Percentiles rank a stretch among this genome's conserved stretches.
Conservation (phyloP, 495 filamentous ascomycete genomes). For the Penicillium chermesinum region DNA sequence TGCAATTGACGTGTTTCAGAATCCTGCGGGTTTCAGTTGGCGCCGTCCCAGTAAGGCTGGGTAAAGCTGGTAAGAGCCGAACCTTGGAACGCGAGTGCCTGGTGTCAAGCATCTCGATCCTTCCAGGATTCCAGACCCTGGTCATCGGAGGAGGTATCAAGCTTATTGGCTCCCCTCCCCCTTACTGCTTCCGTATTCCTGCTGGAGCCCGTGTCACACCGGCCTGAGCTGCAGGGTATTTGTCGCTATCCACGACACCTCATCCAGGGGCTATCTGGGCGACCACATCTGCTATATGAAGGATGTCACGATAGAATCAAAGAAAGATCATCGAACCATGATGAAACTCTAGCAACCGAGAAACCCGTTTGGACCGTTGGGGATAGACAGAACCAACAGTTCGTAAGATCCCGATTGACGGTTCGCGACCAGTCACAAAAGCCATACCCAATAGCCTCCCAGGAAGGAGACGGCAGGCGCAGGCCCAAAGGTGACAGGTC, state of each 20-base stretch:
- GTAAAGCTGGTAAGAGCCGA: not conserved
- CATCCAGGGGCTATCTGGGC: too few relatives aligned
- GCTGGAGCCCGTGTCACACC: not conserved
- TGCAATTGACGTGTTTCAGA: conserved; percentile 10
- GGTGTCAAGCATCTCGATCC: too few relatives aligned
- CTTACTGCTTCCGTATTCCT: not conserved
- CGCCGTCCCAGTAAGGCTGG: conserved; percentile 11
- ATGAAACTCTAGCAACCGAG: not conserved
- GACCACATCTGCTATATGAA: too few relatives aligned
- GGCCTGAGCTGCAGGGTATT: too few relatives aligned
- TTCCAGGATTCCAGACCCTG: too few relatives aligned
- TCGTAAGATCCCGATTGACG: not conserved
- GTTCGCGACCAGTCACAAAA: conserved; percentile 18
- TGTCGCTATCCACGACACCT: not conserved
- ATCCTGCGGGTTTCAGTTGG: conserved; percentile 11
- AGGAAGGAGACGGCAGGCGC: not conserved
- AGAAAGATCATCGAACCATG: too few relatives aligned
- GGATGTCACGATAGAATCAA: not conserved
- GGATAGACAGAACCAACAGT: not conserved
- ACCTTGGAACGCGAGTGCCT: not conserved
- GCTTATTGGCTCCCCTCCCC: not conserved
- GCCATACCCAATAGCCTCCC: not conserved
- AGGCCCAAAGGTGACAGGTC: conserved; percentile 17
- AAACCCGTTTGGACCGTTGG: too few relatives aligned
- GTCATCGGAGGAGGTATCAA: not conserved